Evolutionary conservation across 495 filamentous ascomycete species (phyloP), one percentile per base, ranked within the genome.

Genomic region (Stereocaulon alpinum): DNA sequence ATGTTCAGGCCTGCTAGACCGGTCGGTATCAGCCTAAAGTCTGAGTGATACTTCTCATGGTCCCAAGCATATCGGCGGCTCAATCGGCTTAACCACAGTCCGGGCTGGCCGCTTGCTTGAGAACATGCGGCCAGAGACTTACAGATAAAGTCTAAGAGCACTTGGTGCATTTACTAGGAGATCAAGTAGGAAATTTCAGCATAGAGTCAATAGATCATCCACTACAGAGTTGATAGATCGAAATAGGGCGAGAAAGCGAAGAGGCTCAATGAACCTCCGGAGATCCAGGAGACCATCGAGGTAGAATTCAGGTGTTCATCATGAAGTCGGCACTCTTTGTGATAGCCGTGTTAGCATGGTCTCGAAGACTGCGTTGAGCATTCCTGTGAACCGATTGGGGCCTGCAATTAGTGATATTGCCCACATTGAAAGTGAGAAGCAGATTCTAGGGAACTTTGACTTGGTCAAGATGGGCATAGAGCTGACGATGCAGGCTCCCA

Each of bases 171-270:
- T 11, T 37, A 37, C 32, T 6, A 11, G 6, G 6, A 6, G 6
- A 37, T 37, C 32, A 37, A 37, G 32, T 11, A 37, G 11, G 32
- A 11, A 7, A 6, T 37, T 37, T 6, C 32, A 6, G 6, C 32
- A 11, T 37, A 6, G 32, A 11, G 2, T 37, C 32, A 11, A 37
- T 37, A 37, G 11, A 6, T 11, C 11, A 37, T 17, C 56, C 43
- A 32, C n/a, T 9, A 15, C 64, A 80, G 80, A 37, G 6, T 11
- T 37, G 11, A 37, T 11, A 37, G 32, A 37, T 37, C 32, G 5
- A 6, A 37, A 43, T 6, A 43, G n/a, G 41, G 41, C 41, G 41
- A 43, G 14, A 18, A 10, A 15, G 41, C 12, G 41, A 17, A 43
- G 1, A 43, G 17, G 41, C 14, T 43, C 15, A 18, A 15, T n/a